Evolutionary conservation across 805 yeast species (phyloP).

Genomic region (Candida krabiensis): DNA sequence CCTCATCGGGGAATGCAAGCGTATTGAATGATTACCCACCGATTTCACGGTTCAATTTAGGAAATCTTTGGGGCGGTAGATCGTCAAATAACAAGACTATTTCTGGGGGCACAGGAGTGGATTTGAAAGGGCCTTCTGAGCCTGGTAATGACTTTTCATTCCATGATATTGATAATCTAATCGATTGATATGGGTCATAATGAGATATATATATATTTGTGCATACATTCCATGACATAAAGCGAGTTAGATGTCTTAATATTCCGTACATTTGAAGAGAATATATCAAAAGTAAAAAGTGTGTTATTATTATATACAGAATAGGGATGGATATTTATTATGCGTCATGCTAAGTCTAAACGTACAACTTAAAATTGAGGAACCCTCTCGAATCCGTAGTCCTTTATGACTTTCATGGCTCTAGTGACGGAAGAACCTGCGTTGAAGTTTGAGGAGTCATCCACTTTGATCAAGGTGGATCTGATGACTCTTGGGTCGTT

Average conservation of each 20-base stretch:
- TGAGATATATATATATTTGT: background rate
- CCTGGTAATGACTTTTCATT: constrained; percentile 9
- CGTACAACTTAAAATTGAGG: constrained; percentile 4
- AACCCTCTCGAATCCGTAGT: constrained; percentile 18
- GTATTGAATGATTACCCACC: background rate
- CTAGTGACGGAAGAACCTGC: constrained; percentile 59
- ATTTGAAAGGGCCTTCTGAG: background rate
- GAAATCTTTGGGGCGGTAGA: constrained; percentile 2
- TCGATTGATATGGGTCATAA: too few relatives aligned
- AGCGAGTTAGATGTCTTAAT: too few relatives aligned
- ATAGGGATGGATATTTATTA: too few relatives aligned
- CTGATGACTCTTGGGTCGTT: constrained; percentile 91
- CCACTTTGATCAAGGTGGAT: constrained; percentile 66
- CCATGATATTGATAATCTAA: constrained; percentile 23
- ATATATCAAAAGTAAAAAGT: too few relatives aligned
- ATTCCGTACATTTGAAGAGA: too few relatives aligned
- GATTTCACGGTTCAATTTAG: constrained; percentile 1
- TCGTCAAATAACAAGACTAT: background rate
- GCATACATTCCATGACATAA: background rate
- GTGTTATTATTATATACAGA: too few relatives aligned
- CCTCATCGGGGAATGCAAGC: too few relatives aligned
- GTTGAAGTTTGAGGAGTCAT: constrained; percentile 51
- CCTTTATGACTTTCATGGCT: constrained; percentile 28
- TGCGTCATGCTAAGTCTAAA: too few relatives aligned
- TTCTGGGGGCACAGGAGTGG: background rate